These are phyloP conservation scores for Talaromyces sp. DNA, from an alignment of 2,329 filamentous ascomycete genomes.

Conservation along the genomic window DNA sequence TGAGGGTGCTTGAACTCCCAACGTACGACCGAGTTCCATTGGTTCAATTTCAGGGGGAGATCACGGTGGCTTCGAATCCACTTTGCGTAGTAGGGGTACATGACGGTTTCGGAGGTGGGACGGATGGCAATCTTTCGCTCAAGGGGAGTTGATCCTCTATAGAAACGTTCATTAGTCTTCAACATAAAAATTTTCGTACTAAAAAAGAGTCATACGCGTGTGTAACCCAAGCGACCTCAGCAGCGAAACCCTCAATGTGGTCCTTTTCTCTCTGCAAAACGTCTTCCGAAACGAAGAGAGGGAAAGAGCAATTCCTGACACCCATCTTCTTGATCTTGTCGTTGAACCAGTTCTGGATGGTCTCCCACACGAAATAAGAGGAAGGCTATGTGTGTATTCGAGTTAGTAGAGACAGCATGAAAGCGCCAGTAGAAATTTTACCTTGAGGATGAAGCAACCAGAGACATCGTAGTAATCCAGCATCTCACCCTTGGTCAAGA, in stretches of 20 bases:
- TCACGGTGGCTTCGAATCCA: constrained; percentile 97
- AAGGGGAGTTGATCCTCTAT: constrained; percentile 82
- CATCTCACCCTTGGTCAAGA: constrained; percentile 95
- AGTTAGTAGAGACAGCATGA: neutral
- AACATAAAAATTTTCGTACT: constrained; percentile 1
- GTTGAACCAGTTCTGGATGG: constrained; percentile 58
- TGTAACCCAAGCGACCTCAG: constrained; percentile 56
- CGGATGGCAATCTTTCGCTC: constrained; percentile 73
- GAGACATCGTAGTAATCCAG: constrained; percentile 97
- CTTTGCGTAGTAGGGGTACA: constrained; percentile 94
- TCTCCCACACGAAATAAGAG: constrained; percentile 66
- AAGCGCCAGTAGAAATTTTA: constrained; percentile 23
- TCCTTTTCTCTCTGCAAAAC: constrained; percentile 85
- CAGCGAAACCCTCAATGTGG: constrained; percentile 97
- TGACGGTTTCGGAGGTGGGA: constrained; percentile 71
- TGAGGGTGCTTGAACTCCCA: constrained; percentile 96
- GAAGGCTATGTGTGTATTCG: constrained; percentile 46
- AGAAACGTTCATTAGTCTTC: constrained; percentile 24
- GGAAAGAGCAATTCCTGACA: constrained; percentile 94
- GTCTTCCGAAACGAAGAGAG: constrained; percentile 89
- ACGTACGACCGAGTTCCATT: constrained; percentile 93
- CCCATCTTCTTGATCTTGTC: constrained; percentile 80
- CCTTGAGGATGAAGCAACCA: constrained; percentile 93
- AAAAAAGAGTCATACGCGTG: constrained; percentile 39
- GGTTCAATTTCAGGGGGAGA: constrained; percentile 88